Conservation (phyloP, 2,329 filamentous ascomycete genomes). For the Diaporthe destruens region DNA sequence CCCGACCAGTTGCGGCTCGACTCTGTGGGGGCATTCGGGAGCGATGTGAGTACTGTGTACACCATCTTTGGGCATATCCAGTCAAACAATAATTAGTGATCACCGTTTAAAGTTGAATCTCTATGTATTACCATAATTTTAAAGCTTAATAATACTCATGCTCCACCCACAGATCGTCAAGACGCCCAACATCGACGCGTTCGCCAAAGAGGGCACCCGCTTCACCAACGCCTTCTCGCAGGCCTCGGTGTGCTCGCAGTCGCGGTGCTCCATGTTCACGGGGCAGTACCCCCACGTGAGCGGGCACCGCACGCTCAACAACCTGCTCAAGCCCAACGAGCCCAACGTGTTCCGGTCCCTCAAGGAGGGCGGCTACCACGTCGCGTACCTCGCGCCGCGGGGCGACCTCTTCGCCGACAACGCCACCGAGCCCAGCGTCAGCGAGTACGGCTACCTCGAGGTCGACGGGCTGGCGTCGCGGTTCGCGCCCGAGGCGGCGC, state of each 20-base stretch:
- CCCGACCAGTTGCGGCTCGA: constrained; percentile 60
- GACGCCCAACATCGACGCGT: constrained; percentile 58
- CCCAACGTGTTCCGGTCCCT: constrained; percentile 59
- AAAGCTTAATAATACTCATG: too few species aligned
- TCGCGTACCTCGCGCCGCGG: constrained; percentile 57
- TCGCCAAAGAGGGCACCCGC: constrained; percentile 52
- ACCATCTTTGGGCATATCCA: background rate
- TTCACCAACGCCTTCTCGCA: constrained; percentile 62
- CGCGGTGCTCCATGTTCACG: constrained; percentile 61
- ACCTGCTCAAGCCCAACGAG: constrained; percentile 63
- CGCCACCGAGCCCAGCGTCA: constrained; percentile 58
- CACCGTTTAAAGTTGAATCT: too few species aligned
- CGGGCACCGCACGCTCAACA: constrained; percentile 60
- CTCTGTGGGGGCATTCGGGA: constrained; percentile 48
- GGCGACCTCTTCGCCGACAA: constrained; percentile 53
- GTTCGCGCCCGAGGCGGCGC: constrained; percentile 44
- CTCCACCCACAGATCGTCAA: constrained; percentile 43
- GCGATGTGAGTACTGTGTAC: constrained; percentile 14
- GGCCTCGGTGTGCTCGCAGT: constrained; percentile 61
- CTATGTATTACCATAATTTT: too few species aligned
- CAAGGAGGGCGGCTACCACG: constrained; percentile 58
- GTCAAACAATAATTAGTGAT: too few species aligned
- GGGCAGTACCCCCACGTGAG: constrained; percentile 60
- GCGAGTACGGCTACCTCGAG: constrained; percentile 57
- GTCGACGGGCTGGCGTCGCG: constrained; percentile 51